These are phyloP conservation scores for Cladosporium sp. DNA, from an alignment of 2,329 filamentous ascomycete genomes.

Conservation along the genomic window DNA sequence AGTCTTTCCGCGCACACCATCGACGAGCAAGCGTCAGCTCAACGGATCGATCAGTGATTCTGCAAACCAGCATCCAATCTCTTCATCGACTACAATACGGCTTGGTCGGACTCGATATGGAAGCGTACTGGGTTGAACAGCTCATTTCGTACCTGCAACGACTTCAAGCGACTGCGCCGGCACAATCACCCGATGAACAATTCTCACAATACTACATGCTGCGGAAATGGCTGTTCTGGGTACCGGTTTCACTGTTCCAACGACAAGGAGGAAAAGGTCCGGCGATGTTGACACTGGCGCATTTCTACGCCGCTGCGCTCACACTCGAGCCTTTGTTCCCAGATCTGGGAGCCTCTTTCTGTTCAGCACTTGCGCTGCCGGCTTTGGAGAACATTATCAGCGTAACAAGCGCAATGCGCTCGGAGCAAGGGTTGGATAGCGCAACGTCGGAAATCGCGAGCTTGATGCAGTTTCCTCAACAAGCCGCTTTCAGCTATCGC, in stretches of 20 bases:
- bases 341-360: constrained; percentile 84
- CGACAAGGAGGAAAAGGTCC: constrained; percentile 70
- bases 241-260: constrained; percentile 79
- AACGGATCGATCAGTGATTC: constrained; percentile 23
- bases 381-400: constrained; percentile 84
- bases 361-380: constrained; percentile 60
- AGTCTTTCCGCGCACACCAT: constrained; percentile 17
- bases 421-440: constrained; percentile 37
- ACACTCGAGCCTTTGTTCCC: constrained; percentile 88
- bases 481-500: constrained; percentile 41
- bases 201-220: constrained; percentile 87
- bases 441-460: constrained; percentile 41
- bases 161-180: constrained; percentile 37
- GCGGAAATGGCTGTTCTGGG: constrained; percentile 92
- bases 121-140: constrained; percentile 47
- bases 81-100: constrained; percentile 42
- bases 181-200: constrained; percentile 65
- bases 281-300: constrained; percentile 77
- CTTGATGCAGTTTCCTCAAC: constrained; percentile 44
- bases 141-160: constrained; percentile 45
- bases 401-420: constrained; percentile 64
- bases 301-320: constrained; percentile 86
- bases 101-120: constrained; percentile 41
- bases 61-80: constrained; percentile 40
- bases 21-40: constrained; percentile 19